Evolutionary conservation across 1,284 basidiomycete genomes (phyloP).

Genomic region (Pulveroboletus sp.): DNA sequence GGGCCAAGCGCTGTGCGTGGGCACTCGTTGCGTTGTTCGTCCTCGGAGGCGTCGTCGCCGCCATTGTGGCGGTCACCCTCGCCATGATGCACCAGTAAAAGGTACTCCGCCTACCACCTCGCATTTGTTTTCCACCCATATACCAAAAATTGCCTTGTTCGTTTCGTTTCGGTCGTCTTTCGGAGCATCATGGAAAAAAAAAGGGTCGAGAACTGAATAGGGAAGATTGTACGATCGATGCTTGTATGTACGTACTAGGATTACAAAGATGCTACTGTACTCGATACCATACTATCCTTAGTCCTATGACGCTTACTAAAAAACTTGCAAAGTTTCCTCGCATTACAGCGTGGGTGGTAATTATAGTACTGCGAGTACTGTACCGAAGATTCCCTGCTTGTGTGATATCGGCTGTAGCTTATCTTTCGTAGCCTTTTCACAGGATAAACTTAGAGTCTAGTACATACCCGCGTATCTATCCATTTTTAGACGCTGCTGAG

Average conservation of each 20-base stretch:
- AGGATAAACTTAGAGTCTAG: no score
- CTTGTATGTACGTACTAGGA: no score
- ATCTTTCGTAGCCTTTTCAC: no score
- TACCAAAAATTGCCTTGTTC: not conserved
- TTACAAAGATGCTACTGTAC: not conserved
- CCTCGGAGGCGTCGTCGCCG: constrained; percentile 20
- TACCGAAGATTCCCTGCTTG: no score
- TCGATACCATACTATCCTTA: not conserved
- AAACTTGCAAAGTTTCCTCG: not conserved
- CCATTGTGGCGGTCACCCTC: not conserved
- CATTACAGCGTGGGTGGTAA: no score
- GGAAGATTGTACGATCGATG: not conserved
- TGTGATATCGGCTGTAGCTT: no score
- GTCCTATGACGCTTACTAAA: not conserved
- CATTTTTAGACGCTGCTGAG: no score
- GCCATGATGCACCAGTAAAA: not conserved
- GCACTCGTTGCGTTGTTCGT: constrained; percentile 27
- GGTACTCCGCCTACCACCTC: no score
- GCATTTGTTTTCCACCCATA: not conserved
- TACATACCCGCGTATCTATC: no score
- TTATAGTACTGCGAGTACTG: no score
- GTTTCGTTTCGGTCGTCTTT: not conserved
- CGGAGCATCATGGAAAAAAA: not conserved
- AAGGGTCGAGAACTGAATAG: not conserved
- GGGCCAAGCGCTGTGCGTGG: constrained; percentile 42